Percentiles rank a stretch among this genome's conserved stretches.
Conservation (phyloP, 2,329 filamentous ascomycete genomes). For the Alternaria triticimaculans region DNA sequence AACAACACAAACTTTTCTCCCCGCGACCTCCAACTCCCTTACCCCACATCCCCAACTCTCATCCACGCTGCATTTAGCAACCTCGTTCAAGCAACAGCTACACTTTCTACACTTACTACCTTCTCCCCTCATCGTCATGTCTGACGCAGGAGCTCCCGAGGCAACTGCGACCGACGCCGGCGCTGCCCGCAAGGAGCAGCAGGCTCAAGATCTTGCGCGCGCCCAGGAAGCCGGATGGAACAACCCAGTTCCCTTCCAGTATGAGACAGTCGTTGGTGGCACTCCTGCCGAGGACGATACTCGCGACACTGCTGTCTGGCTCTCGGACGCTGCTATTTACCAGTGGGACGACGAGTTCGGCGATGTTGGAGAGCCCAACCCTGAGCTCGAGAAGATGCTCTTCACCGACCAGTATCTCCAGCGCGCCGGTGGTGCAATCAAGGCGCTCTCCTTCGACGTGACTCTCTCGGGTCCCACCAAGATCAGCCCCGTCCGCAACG, state of each 20-base stretch:
- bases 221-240: slow-evolving; percentile 56
- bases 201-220: slow-evolving; percentile 32
- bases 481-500: slow-evolving; percentile 57
- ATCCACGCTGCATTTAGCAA: background rate
- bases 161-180: slow-evolving; percentile 18
- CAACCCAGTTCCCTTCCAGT: slow-evolving; percentile 57
- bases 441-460: slow-evolving; percentile 64
- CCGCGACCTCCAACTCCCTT: background rate
- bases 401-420: slow-evolving; percentile 66
- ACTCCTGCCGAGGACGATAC: slow-evolving; percentile 28
- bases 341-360: slow-evolving; percentile 86
- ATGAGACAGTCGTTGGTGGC: slow-evolving; percentile 47
- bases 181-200: slow-evolving; percentile 32
- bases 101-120: background rate
- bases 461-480: slow-evolving; percentile 57
- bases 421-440: slow-evolving; percentile 67
- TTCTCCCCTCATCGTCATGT: slow-evolving; percentile 22
- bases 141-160: slow-evolving; percentile 22
- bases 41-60: background rate
- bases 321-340: slow-evolving; percentile 70
- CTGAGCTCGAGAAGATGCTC: slow-evolving; percentile 75
- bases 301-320: slow-evolving; percentile 50
- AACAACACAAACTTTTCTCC: slow-evolving; percentile 6
- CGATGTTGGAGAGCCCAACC: slow-evolving; percentile 77
- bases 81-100: background rate